These are phyloP conservation scores for Rhododendron henanense DNA, from an alignment of 148 eudicot species.

Conservation along the genomic window DNA sequence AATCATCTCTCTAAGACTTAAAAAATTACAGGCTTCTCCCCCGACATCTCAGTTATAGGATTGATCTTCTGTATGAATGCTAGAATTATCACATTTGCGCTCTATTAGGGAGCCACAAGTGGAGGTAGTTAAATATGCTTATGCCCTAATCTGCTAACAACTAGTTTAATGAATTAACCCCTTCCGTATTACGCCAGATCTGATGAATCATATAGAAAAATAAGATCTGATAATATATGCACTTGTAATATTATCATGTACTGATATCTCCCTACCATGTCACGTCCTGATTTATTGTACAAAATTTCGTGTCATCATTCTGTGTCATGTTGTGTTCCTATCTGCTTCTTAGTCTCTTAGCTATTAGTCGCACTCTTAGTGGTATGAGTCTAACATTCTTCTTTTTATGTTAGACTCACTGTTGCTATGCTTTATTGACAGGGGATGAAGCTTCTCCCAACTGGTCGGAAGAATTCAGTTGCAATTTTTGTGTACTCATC, in stretches of 20 bases:
- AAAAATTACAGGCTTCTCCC: background rate
- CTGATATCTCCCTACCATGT: background rate
- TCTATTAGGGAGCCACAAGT: background rate
- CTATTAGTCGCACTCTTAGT: background rate
- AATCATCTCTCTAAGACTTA: background rate
- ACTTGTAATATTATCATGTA: background rate
- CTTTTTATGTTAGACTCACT: background rate
- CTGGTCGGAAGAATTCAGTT: conserved; percentile 72
- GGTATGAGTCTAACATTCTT: background rate
- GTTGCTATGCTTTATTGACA: conserved; percentile 25
- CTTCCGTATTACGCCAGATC: background rate
- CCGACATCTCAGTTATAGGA: background rate
- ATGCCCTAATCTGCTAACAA: background rate
- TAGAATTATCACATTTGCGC: background rate
- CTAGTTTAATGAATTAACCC: background rate
- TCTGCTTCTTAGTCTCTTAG: background rate
- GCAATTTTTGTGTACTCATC: conserved; percentile 69
- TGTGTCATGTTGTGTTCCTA: background rate
- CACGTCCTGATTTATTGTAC: background rate
- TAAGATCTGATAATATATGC: background rate
- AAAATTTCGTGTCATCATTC: background rate
- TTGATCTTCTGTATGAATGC: background rate
- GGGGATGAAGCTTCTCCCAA: conserved; percentile 99
- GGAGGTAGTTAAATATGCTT: background rate
- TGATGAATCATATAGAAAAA: background rate